phyloP scores from a whole-genome alignment of 768 basidiomycete species.

The Russula dissimulans region DNA sequence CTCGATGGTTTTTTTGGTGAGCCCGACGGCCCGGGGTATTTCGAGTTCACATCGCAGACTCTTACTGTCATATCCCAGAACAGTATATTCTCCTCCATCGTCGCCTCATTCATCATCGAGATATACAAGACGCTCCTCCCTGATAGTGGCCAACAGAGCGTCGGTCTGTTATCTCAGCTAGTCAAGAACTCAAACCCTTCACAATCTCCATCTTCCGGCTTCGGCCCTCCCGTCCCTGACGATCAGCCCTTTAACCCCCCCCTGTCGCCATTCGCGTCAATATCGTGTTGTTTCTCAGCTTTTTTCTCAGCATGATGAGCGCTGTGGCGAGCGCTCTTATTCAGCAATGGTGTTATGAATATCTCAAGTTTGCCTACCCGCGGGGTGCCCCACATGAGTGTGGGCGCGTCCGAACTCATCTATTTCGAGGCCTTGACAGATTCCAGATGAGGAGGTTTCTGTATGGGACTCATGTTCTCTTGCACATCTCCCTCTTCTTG shows the following conservation, averaged over 20 bases:
- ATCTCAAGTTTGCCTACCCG: background rate
- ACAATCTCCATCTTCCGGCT: too few species aligned
- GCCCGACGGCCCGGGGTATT: background rate
- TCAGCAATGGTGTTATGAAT: slow-evolving; percentile 15
- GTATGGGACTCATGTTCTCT: slow-evolving; percentile 1
- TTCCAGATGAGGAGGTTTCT: slow-evolving; percentile 8
- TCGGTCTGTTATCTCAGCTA: background rate
- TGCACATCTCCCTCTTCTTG: slow-evolving; percentile 9
- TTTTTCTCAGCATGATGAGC: slow-evolving; percentile 9
- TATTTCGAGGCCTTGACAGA: background rate
- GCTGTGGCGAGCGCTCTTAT: slow-evolving; percentile 8
- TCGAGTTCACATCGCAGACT: background rate
- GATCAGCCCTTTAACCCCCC: background rate
- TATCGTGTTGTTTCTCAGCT: slow-evolving; percentile 10
- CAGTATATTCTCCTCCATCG: slow-evolving; percentile 17
- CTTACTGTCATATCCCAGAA: background rate
- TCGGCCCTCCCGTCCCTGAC: too few species aligned
- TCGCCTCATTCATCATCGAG: slow-evolving; percentile 18
- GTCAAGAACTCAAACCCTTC: too few species aligned
- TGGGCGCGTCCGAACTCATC: slow-evolving; percentile 6
- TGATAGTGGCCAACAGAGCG: background rate
- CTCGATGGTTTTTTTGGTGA: slow-evolving; percentile 18
- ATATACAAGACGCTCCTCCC: slow-evolving; percentile 14
- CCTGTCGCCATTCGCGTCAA: slow-evolving; percentile 13
- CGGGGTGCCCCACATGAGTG: slow-evolving; percentile 4